Base-by-base conservation (phyloP, 192 early-diverging fungal genomes). In the Backusella tuberculispora region DNA sequence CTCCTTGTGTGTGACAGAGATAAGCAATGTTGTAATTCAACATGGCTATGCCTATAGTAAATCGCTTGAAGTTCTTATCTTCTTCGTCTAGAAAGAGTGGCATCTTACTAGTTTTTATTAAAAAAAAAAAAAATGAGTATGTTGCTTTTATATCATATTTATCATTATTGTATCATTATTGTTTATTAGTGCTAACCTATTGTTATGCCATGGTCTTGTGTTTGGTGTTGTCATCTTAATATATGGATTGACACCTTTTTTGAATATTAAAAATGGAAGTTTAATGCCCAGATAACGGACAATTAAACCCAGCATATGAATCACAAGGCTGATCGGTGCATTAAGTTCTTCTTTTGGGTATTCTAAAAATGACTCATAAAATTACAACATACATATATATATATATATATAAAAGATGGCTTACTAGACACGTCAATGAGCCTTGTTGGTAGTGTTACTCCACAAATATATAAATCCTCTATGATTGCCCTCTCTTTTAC, bases 21-120 rank as follows among this genome's bases (percentile, higher is more conserved):
- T 87, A 89, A 9, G 83, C 88, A 65, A 89, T 83, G 26, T 89
- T 79, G 63, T 89, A 89, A 72, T 87, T 89, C 21, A 89, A 65
- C 80, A 86, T 83, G 1, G 82, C 82, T 45, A 89, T 76, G 5
- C 86, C 88, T 15, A 78, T 66, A 2, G 79, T 80, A 64, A 87
- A 89, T 4, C 44, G 41, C 29, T 76, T 73, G 9, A 81, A 46
- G 50, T 89, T 86, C 17, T 76, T 69, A 43, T 84, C 82, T 19
- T 69, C 74, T 19, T 76, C 66, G 0, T 81, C 75, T 34, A 89
- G 45, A 69, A 80, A 87, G 1, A 89, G 77, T 6, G 83, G 79
- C 66, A 81, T 71, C 56, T 86, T 89, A 47, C 82, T 85, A 47
- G 19, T 47, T 42, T 63, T n/a, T 42, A 17, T 10, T 47, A 69